Base-by-base conservation (phyloP, 2,329 filamentous ascomycete genomes). In the Cladosporium sp. region DNA sequence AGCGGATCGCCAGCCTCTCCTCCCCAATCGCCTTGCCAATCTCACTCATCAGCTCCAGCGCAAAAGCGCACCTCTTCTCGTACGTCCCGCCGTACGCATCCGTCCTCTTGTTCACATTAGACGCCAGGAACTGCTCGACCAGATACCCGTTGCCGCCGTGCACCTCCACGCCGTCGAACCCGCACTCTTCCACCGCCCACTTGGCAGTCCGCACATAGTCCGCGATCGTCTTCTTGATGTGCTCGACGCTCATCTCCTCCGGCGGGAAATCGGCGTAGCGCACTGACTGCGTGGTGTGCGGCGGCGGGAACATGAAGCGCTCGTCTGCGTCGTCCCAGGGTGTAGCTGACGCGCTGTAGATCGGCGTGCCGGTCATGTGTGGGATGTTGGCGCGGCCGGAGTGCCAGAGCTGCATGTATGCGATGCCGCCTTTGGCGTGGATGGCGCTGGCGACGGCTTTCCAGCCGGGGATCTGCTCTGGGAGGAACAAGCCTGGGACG, bases 91-190 rank as follows among this genome's bases (percentile, higher is more conserved):
- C 84, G 66, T 83, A 86, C 12, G 75, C 73, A 69, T 86, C 83
- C 1, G 79, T 82, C 29, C 84, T 76, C 67, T 77, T 78, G 72
- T 86, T 86, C 67, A 80, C 75, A 40, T 79, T 82, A 50, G 81
- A 80, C 67, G 82, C 81, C 6, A 82, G 71, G 70, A 85, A 85
- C 67, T 85, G 83, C 67, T 86, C 83, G 0, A 82, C 77, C 3
- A 86, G 75, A 65, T 85, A 85, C 1, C 82, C 83, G 67, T 85
- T 84, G 5, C 81, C 21, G 74, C 81, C 76, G 67, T 85, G 83
- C 21, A 85, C 72, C 67, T 85, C 83, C 2, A 85, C 79, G 0
- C 82, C 83, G 66, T 85, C 83, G 53, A 85, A 87, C 0, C 85
- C 85, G 62, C 80, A 81, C 53, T 78, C 75, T 7, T 46, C 40